Percentiles rank a stretch among this genome's conserved stretches.
Conservation (phyloP, 1,139 yeast genomes). For the Candida sp. region DNA sequence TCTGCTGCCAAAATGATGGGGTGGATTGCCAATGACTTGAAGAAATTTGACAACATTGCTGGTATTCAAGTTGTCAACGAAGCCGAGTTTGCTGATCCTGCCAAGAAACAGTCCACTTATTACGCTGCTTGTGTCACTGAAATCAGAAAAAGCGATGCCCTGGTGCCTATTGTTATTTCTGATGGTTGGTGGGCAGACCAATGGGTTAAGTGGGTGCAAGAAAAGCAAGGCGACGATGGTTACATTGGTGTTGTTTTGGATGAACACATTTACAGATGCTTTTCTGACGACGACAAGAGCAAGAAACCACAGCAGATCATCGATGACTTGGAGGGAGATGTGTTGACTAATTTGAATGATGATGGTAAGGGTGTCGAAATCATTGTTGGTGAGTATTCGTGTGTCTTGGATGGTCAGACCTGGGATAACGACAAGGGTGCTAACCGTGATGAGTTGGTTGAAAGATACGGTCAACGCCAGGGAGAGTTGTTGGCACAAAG, state of each 20-base stretch:
- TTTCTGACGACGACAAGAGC: constrained; percentile 71
- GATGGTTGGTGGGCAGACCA: constrained; percentile 95
- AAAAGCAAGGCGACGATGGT: constrained; percentile 37
- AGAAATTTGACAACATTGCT: constrained; percentile 63
- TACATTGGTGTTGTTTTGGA: constrained; percentile 75
- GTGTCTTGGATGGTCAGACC: constrained; percentile 77
- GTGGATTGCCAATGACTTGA: constrained; percentile 67
- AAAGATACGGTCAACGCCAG: constrained; percentile 47
- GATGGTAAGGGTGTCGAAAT: constrained; percentile 63
- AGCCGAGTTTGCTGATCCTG: constrained; percentile 60
- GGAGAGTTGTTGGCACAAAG: constrained; percentile 47
- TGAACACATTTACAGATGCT: constrained; percentile 86
- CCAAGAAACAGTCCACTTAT: constrained; percentile 58
- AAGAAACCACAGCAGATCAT: constrained; percentile 71
- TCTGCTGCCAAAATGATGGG: constrained; percentile 55
- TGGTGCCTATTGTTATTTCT: constrained; percentile 77
- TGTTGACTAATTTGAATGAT: constrained; percentile 54
- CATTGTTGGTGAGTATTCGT: constrained; percentile 89
- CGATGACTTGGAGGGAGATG: constrained; percentile 54
- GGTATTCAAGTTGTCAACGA: constrained; percentile 91
- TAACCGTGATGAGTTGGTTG: constrained; percentile 37
- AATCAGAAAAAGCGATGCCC: constrained; percentile 58
- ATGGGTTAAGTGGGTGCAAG: constrained; percentile 73
- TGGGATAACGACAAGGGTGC: constrained; percentile 66
- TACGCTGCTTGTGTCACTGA: constrained; percentile 70